Base-by-base conservation (phyloP, 78 protist species). In the Dictyostelium capitatum region DNA sequence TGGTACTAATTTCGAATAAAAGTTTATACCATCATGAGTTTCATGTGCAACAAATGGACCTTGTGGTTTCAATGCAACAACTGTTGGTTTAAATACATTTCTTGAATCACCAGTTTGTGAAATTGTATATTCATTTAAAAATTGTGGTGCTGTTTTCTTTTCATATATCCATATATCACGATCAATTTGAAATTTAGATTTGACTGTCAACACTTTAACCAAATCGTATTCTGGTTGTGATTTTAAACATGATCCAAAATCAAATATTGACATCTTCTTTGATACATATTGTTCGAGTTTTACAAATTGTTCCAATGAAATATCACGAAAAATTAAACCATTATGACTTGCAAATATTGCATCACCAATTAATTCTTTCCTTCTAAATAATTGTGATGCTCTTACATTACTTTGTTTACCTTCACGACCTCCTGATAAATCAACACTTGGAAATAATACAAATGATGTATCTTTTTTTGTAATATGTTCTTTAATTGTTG, bases 321-420 rank as follows among this genome's bases (percentile, higher is more conserved):
- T 70, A 70, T 70, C 78, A 8, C 46, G 20, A 37, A 15, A 41
- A 14, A 28, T 70, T 41, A 9, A 17, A 19, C 14, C 62, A 30
- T 15, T 70, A 41, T 17, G 32, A 19, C 25, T 70, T 15, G 32
- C 10, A 37, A 70, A 70, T 15, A 70, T 11, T 32, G 78, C 78
- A 70, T 70, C 25, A 70, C 78, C 78, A 28, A 15, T 30, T 6
- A 37, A 8, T 70, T 70, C 32, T 41, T 23, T 65, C 25, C 7
- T 70, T 70, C 78, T 70, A 37, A 70, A 15, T 70, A 70, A 37
- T 30, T 41, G 11, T 19, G 78, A 62, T 62, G 70, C 70, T 25
- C 70, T 62, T 62, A 32, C 43, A 25, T 62, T 62, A 10, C 6
- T 6, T 20, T 11, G 17, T 10, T 25, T 4, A 2, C 37, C 70